These are phyloP conservation scores for Aspergillaceae sp. DNA, from an alignment of 2,329 filamentous ascomycete genomes.

Conservation along the genomic window DNA sequence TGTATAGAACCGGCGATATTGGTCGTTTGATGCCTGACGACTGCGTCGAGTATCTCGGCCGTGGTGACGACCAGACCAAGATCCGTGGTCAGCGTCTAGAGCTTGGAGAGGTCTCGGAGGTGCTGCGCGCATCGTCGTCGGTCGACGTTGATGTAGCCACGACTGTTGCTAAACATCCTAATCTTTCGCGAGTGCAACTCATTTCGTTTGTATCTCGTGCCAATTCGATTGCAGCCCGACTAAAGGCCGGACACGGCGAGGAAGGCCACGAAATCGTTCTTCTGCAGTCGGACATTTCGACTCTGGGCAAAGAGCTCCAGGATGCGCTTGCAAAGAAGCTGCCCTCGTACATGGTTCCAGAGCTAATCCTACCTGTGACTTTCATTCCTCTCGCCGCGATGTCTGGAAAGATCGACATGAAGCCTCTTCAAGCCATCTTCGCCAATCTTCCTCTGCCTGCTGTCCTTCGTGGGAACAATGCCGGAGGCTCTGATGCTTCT, in stretches of 20 bases:
- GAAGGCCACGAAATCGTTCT: constrained; percentile 8
- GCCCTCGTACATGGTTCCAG: constrained; percentile 21
- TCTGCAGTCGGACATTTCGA: constrained; percentile 12
- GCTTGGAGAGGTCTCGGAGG: constrained; percentile 57
- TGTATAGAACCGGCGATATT: constrained; percentile 76
- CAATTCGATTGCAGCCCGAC: constrained; percentile 5
- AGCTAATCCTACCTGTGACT: constrained; percentile 17
- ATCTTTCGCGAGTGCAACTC: constrained; percentile 19
- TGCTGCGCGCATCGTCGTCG: constrained; percentile 16
- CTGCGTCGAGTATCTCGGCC: constrained; percentile 62
- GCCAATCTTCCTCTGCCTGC: constrained; percentile 15
- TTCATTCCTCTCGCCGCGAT: constrained; percentile 20
- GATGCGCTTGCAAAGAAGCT: constrained; percentile 17
- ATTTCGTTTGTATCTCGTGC: constrained; percentile 18
- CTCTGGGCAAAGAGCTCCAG: constrained; percentile 16
- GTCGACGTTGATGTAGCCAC: constrained; percentile 19
- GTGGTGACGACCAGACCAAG: constrained; percentile 75
- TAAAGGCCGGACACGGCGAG: constrained; percentile 4
- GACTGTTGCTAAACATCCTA: constrained; percentile 21
- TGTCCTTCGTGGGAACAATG: constrained; percentile 14
- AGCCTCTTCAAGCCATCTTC: constrained; percentile 22
- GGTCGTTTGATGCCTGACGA: constrained; percentile 69
- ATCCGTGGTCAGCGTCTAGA: constrained; percentile 75
- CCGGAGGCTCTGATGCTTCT: not conserved
- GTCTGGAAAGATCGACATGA: constrained; percentile 27